Conservation (phyloP, 202 grass and related monocot species). For the Alloteropsis angusta region DNA sequence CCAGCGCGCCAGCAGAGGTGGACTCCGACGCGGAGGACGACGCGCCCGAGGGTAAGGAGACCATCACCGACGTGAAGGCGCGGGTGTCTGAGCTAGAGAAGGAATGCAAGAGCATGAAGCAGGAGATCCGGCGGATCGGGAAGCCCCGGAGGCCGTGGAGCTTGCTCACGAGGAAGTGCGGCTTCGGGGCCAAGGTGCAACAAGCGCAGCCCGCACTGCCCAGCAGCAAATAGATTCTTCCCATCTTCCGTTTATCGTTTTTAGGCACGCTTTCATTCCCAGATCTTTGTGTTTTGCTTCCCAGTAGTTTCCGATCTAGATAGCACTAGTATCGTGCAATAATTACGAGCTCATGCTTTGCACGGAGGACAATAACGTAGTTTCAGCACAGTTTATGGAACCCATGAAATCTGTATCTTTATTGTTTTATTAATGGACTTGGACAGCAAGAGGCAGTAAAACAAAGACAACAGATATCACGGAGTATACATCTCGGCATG, state of each 20-base stretch:
- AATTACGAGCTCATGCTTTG: conserved; percentile 15
- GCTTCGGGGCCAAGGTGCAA: conserved; percentile 42
- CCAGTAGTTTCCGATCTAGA: not conserved
- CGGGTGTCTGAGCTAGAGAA: conserved; percentile 63
- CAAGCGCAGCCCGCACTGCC: conserved; percentile 26
- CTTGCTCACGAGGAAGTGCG: conserved; percentile 39
- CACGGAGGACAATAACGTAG: conserved; percentile 3
- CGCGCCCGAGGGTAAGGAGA: conserved; percentile 21
- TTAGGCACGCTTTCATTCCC: not conserved
- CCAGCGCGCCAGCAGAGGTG: not conserved
- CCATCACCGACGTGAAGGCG: conserved; percentile 39
- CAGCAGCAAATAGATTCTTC: conserved; percentile 29
- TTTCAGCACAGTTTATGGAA: not conserved
- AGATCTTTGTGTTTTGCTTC: not conserved
- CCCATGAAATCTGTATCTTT: not conserved
- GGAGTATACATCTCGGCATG: not conserved
- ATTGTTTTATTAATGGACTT: not conserved
- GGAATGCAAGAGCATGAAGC: conserved; percentile 59
- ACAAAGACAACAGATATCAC: not conserved
- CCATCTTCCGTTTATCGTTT: not conserved
- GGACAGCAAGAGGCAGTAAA: not conserved
- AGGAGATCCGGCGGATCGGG: conserved; percentile 50
- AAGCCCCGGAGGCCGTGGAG: conserved; percentile 55
- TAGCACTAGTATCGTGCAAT: conserved; percentile 14
- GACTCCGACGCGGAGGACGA: not conserved